Conservation (phyloP, 2,329 filamentous ascomycete genomes). For the Verticillium nonalfalfae region DNA sequence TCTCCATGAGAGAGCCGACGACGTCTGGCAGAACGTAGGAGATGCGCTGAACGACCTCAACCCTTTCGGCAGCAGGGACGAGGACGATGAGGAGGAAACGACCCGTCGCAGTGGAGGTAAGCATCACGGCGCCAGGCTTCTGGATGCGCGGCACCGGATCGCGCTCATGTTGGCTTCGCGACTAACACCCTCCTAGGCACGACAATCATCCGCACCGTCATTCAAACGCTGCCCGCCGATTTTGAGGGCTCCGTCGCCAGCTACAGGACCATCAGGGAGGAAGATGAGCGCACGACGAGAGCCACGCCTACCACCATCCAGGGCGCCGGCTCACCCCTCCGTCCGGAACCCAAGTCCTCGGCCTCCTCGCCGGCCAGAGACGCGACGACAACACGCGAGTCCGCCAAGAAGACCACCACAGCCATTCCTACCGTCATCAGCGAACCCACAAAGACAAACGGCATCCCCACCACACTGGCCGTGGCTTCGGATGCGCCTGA, state of each 20-base stretch:
- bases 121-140: not conserved
- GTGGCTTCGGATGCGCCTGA: slow-evolving; percentile 18
- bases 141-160: not conserved
- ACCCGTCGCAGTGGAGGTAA: not conserved
- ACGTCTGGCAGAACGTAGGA: slow-evolving; percentile 8
- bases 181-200: not conserved
- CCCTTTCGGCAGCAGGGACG: slow-evolving; percentile 2
- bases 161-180: not conserved
- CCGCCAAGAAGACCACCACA: slow-evolving; percentile 8
- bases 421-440: slow-evolving; percentile 19
- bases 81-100: slow-evolving; percentile 3
- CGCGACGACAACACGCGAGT: slow-evolving; percentile 1
- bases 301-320: slow-evolving; percentile 12
- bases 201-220: slow-evolving; percentile 30
- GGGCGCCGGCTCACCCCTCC: slow-evolving; percentile 3
- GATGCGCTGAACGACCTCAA: slow-evolving; percentile 2
- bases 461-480: slow-evolving; percentile 15
- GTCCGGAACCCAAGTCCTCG: slow-evolving; percentile 2
- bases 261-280: slow-evolving; percentile 29
- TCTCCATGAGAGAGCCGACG: slow-evolving; percentile 7
- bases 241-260: slow-evolving; percentile 36
- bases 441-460: slow-evolving; percentile 12
- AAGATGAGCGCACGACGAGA: slow-evolving; percentile 14
- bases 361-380: not conserved
- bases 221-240: slow-evolving; percentile 31